Evolutionary conservation across 164 flowering plant genomes (phyloP).

Genomic region (Macadamia integrifolia): DNA sequence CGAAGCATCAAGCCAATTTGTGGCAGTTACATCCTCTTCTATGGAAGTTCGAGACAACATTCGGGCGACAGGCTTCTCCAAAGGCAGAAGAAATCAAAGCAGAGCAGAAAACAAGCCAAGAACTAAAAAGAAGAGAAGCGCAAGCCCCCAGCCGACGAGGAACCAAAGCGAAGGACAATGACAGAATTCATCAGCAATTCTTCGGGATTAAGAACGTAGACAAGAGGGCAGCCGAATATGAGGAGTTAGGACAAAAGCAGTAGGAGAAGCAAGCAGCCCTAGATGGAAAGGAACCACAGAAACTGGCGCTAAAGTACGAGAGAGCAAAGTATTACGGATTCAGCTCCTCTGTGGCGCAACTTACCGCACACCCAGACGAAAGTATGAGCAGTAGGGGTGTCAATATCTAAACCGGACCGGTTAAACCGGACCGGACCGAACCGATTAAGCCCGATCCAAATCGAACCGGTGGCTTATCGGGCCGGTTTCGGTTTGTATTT

Average conservation of each 20-base stretch:
- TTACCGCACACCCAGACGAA: conserved; percentile 13
- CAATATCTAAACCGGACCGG: too few species aligned
- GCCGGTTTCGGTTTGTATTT: too few species aligned
- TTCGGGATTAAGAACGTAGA: conserved; percentile 10
- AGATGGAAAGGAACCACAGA: conserved; percentile 15
- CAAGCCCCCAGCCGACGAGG: conserved; percentile 2
- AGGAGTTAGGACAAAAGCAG: conserved; percentile 6
- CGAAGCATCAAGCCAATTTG: background rate
- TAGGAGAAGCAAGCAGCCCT: conserved; percentile 18
- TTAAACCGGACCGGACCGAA: too few species aligned
- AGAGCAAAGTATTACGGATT: conserved; percentile 3
- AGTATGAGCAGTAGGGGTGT: too few species aligned
- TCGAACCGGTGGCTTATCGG: too few species aligned
- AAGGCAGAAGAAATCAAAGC: conserved; percentile 7
- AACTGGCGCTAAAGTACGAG: conserved; percentile 2
- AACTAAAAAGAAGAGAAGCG: conserved; percentile 10
- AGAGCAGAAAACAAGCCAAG: conserved; percentile 13
- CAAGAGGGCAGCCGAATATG: conserved; percentile 8
- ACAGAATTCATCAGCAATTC: conserved; percentile 10
- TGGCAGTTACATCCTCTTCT: conserved; percentile 2
- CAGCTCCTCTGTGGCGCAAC: background rate
- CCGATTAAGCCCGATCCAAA: too few species aligned
- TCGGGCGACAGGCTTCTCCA: background rate
- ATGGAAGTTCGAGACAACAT: conserved; percentile 1
- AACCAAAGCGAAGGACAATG: conserved; percentile 13